Percentiles rank a stretch among this genome's conserved stretches.
These are phyloP conservation scores for Crepidotus sp. DNA, from an alignment of 1,284 basidiomycete species.

Conservation along the genomic window DNA sequence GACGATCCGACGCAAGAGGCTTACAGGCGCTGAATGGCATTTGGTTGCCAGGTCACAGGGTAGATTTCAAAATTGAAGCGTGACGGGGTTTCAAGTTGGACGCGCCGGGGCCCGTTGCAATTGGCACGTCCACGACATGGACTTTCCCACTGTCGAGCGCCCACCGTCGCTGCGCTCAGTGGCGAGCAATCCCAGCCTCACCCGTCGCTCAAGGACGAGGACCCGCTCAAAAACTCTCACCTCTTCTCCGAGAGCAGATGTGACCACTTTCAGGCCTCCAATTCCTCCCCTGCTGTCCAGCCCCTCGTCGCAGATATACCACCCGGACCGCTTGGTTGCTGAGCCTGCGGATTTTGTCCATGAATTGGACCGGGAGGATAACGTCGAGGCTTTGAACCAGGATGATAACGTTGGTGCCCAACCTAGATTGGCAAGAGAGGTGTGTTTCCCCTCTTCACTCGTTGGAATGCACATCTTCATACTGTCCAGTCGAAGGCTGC, in stretches of 20 bases:
- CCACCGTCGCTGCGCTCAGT: conserved; percentile 27
- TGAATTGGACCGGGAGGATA: background rate
- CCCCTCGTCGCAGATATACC: conserved; percentile 11
- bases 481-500: conserved; percentile 5
- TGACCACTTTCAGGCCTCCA: conserved; percentile 9
- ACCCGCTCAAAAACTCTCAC: conserved; percentile 35
- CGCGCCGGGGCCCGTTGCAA: background rate
- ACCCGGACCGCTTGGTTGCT: conserved; percentile 20
- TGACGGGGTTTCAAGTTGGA: background rate
- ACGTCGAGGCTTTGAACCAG: background rate
- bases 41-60: no score
- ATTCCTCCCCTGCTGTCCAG: conserved; percentile 13
- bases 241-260: conserved; percentile 22
- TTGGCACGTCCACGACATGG: background rate
- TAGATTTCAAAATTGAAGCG: no score
- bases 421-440: no score
- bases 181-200: conserved; percentile 37
- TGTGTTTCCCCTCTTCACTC: background rate
- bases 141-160: background rate
- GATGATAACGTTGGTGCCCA: background rate
- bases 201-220: conserved; percentile 35
- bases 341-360: conserved; percentile 18
- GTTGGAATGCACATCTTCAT: background rate
- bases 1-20: background rate
- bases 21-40: conserved; percentile 19